Percentiles rank a stretch among this genome's conserved stretches.
phyloP scores from a whole-genome alignment of 805 yeast genomes.

The Clavispora phyllophila region DNA sequence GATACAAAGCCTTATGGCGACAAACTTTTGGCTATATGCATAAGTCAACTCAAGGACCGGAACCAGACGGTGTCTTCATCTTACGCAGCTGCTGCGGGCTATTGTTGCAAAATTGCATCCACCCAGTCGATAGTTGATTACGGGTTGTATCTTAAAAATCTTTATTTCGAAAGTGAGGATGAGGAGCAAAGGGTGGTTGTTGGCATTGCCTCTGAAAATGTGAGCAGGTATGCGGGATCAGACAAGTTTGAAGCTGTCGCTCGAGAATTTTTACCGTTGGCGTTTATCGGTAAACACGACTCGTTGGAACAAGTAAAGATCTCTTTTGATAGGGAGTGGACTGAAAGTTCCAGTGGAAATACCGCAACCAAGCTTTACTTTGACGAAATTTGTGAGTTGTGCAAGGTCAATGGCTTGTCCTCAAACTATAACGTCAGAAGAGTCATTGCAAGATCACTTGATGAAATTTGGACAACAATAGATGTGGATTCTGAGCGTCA shows the following conservation, averaged over 20 bases:
- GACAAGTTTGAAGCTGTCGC: conserved; percentile 62
- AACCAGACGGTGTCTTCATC: conserved; percentile 71
- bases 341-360: conserved; percentile 66
- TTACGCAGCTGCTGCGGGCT: conserved; percentile 77
- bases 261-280: conserved; percentile 66
- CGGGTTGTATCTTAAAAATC: conserved; percentile 42
- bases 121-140: conserved; percentile 49
- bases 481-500: conserved; percentile 14
- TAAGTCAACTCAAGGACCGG: conserved; percentile 57
- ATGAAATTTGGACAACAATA: conserved; percentile 49
- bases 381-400: conserved; percentile 57
- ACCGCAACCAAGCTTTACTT: conserved; percentile 67
- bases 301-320: conserved; percentile 39
- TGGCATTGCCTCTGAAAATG: conserved; percentile 58
- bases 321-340: conserved; percentile 65
- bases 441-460: conserved; percentile 64
- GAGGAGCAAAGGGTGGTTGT: conserved; percentile 47
- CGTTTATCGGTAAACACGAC: conserved; percentile 75
- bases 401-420: conserved; percentile 48
- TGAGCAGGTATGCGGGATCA: conserved; percentile 57
- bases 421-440: conserved; percentile 61
- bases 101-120: conserved; percentile 60
- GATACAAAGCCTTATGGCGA: conserved; percentile 51
- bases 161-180: conserved; percentile 54
- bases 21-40: conserved; percentile 52